Evolutionary conservation across 1,139 yeast species (phyloP).

Genomic region (Debaryomyces singareniensis): DNA sequence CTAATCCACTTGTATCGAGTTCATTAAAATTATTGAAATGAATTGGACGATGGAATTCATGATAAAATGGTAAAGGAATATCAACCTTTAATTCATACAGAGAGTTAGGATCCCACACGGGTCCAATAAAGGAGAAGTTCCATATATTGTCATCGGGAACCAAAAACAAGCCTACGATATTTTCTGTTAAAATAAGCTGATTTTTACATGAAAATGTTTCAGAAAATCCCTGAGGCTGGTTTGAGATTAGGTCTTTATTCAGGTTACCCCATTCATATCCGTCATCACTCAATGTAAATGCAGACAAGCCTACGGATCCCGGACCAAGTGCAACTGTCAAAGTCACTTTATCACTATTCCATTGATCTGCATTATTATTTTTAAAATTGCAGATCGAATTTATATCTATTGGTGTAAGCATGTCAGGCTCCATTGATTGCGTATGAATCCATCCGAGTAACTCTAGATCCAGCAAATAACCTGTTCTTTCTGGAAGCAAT

Average conservation of each 20-base stretch:
- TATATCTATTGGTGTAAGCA: conserved; percentile 66
- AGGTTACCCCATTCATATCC: conserved; percentile 77
- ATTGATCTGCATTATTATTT: conserved; percentile 19
- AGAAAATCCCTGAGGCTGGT: conserved; percentile 58
- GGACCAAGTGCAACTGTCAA: conserved; percentile 71
- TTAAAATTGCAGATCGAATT: conserved; percentile 51
- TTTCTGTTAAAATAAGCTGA: conserved; percentile 71
- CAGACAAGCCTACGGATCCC: conserved; percentile 76
- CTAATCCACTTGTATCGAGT: conserved; percentile 51
- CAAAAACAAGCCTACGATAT: conserved; percentile 73
- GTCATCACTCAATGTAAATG: conserved; percentile 51
- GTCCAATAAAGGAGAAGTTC: conserved; percentile 89
- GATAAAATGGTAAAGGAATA: conserved; percentile 75
- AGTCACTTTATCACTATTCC: conserved; percentile 41
- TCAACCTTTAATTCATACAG: conserved; percentile 67
- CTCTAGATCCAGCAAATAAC: conserved; percentile 39
- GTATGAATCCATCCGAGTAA: conserved; percentile 82
- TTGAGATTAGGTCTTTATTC: conserved; percentile 52
- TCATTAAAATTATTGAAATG: conserved; percentile 77
- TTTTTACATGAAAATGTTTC: conserved; percentile 54
- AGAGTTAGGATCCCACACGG: conserved; percentile 64
- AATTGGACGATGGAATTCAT: conserved; percentile 80
- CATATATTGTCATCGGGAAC: conserved; percentile 84
- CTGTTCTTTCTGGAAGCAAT: conserved; percentile 33
- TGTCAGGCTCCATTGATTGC: conserved; percentile 53